Percentiles rank a stretch among this genome's conserved stretches.
Evolutionary conservation across 129 eudicot species (phyloP).

Genomic region (Lactuca saligna): DNA sequence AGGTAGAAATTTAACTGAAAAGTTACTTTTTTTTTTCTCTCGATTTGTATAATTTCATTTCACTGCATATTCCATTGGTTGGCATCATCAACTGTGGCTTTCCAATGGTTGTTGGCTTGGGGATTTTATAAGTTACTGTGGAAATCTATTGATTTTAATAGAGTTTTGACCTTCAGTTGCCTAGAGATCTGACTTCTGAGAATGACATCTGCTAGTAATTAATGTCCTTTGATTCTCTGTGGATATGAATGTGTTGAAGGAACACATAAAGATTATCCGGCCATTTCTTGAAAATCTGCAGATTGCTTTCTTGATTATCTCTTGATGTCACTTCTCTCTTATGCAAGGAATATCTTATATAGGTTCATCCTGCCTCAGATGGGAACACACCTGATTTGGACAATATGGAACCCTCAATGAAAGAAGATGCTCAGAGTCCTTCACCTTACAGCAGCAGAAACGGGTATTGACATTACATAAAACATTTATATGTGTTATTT

Average conservation of each 20-base stretch:
- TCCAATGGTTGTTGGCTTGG: not conserved
- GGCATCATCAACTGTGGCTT: not conserved
- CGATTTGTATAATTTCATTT: not conserved
- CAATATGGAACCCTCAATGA: constrained; percentile 42
- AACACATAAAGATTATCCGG: constrained; percentile 6
- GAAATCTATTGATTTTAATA: constrained; percentile 4
- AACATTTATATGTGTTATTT: constrained; percentile 10
- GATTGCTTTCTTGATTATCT: constrained; percentile 28
- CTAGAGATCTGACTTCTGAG: not conserved
- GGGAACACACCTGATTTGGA: constrained; percentile 43
- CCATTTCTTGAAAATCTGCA: constrained; percentile 1
- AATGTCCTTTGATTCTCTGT: not conserved
- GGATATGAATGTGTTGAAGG: constrained; percentile 13
- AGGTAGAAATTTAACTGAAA: constrained; percentile 36
- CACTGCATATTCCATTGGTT: not conserved
- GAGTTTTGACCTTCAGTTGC: not conserved
- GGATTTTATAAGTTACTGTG: constrained; percentile 1
- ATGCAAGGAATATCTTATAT: constrained; percentile 40
- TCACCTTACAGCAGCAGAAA: constrained; percentile 33
- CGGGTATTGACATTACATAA: constrained; percentile 42
- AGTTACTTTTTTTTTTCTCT: not conserved
- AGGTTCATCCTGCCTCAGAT: constrained; percentile 54
- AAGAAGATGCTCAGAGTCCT: constrained; percentile 62
- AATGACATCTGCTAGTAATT: not conserved
- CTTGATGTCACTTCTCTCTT: constrained; percentile 35